Conservation (phyloP, 441 rosid genomes). For the Hypseocharis bilobata region DNA sequence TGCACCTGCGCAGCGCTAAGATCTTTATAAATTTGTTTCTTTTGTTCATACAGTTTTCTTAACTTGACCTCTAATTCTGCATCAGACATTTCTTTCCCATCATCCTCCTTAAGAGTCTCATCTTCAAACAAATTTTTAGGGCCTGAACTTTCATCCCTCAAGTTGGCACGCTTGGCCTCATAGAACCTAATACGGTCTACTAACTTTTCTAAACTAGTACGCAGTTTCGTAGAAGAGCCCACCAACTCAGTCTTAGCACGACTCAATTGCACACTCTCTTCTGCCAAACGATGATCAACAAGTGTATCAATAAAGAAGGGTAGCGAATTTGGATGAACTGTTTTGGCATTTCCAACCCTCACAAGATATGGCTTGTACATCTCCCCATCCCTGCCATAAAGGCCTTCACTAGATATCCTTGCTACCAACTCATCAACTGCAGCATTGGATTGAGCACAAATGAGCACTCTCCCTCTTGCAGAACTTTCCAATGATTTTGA, state of each 20-base stretch:
- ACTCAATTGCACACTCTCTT: slow-evolving; percentile 45
- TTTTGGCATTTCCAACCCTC: slow-evolving; percentile 91
- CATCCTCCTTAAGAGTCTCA: slow-evolving; percentile 38
- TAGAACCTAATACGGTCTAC: slow-evolving; percentile 65
- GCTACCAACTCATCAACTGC: slow-evolving; percentile 98
- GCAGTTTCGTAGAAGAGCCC: slow-evolving; percentile 51
- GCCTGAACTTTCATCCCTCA: slow-evolving; percentile 51
- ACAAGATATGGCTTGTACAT: slow-evolving; percentile 89
- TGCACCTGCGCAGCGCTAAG: slow-evolving; percentile 74
- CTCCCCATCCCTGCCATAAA: slow-evolving; percentile 77
- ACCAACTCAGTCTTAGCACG: slow-evolving; percentile 39
- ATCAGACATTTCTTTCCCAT: slow-evolving; percentile 58
- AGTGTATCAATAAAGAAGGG: slow-evolving; percentile 85
- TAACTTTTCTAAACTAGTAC: slow-evolving; percentile 71
- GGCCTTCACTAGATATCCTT: slow-evolving; percentile 72
- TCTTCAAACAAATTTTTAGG: slow-evolving; percentile 38
- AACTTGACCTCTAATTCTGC: slow-evolving; percentile 56
- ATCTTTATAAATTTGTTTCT: slow-evolving; percentile 76
- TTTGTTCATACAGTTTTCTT: slow-evolving; percentile 68
- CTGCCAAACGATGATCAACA: slow-evolving; percentile 77
- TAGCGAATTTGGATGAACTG: slow-evolving; percentile 76
- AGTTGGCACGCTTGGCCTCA: slow-evolving; percentile 89
- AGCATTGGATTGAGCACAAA: slow-evolving; percentile 98
- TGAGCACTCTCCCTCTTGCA: slow-evolving; percentile 67
- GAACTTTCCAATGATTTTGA: slow-evolving; percentile 42